These are phyloP conservation scores for Coprinopsis sp. DNA, from an alignment of 768 basidiomycete species.

Conservation along the genomic window DNA sequence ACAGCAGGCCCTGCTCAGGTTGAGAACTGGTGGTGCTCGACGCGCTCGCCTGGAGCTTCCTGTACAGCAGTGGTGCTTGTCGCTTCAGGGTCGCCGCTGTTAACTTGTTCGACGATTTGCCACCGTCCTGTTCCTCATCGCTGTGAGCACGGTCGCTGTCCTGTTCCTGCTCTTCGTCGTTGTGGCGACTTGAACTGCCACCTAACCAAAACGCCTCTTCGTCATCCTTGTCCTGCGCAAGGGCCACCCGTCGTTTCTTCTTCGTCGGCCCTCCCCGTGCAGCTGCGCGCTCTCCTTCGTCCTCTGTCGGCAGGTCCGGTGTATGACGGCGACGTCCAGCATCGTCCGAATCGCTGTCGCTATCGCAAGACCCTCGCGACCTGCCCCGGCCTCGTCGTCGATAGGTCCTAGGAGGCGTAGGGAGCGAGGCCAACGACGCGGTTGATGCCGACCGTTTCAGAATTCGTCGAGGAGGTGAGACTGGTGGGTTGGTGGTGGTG, in stretches of 20 bases:
- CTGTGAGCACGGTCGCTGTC: too few relatives aligned
- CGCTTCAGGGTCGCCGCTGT: constrained; percentile 2
- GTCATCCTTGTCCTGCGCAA: constrained; percentile 33
- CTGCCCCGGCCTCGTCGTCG: constrained; percentile 43
- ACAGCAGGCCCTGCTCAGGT: constrained; percentile 42
- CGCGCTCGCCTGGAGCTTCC: constrained; percentile 20
- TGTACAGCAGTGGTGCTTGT: constrained; percentile 32
- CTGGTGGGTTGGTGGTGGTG: constrained; percentile 3
- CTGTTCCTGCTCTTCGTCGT: too few relatives aligned
- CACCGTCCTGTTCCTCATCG: too few relatives aligned
- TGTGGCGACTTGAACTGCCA: constrained; percentile 16
- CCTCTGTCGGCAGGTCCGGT: constrained; percentile 27
- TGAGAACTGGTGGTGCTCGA: constrained; percentile 13
- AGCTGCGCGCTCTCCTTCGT: constrained; percentile 24
- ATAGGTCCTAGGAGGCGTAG: constrained; percentile 61
- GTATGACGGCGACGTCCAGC: constrained; percentile 6
- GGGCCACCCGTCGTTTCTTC: constrained; percentile 38
- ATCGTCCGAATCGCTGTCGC: constrained; percentile 38
- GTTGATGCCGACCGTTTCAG: constrained; percentile 64
- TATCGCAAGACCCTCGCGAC: constrained; percentile 40
- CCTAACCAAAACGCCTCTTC: constrained; percentile 53
- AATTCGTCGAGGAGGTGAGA: constrained; percentile 26
- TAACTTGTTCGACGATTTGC: constrained; percentile 8
- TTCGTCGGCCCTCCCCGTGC: constrained; percentile 17
- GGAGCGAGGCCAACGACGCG: constrained; percentile 55